phyloP scores from a whole-genome alignment of 1,139 yeast species.

The Pneumocystis canis region DNA sequence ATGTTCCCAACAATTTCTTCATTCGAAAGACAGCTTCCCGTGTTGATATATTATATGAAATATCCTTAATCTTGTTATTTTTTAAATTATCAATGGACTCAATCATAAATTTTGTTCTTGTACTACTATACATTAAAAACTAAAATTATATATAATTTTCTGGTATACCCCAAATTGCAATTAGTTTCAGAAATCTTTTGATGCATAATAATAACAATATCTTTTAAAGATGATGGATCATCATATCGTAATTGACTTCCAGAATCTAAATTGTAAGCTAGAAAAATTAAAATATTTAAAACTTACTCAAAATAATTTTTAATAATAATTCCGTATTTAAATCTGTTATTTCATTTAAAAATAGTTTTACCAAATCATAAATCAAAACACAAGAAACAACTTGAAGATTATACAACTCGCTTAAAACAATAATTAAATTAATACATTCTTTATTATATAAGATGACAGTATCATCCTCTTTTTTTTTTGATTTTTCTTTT shows the following conservation, averaged over 20 bases:
- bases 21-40: conserved; percentile 41
- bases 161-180: conserved; percentile 24
- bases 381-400: conserved; percentile 57
- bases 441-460: conserved; percentile 41
- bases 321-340: conserved; percentile 62
- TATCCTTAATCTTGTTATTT: conserved; percentile 54
- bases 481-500: conserved; percentile 11
- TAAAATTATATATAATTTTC: conserved; percentile 19
- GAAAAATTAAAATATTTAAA: neutral
- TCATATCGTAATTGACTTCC: conserved; percentile 82
- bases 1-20: conserved; percentile 50
- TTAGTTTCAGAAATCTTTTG: conserved; percentile 30
- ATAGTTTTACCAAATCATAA: conserved; percentile 54
- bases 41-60: conserved; percentile 18
- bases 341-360: conserved; percentile 50
- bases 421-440: conserved; percentile 57
- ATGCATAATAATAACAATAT: conserved; percentile 50
- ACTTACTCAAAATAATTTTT: conserved; percentile 40
- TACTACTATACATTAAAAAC: conserved; percentile 3
- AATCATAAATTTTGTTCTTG: conserved; percentile 68
- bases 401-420: conserved; percentile 66
- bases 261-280: conserved; percentile 26
- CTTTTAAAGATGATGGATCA: conserved; percentile 75
- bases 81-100: conserved; percentile 77
- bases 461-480: conserved; percentile 16